phyloP scores from a whole-genome alignment of 192 early-diverging fungal genomes.

The Backusella parvicylindrica region DNA sequence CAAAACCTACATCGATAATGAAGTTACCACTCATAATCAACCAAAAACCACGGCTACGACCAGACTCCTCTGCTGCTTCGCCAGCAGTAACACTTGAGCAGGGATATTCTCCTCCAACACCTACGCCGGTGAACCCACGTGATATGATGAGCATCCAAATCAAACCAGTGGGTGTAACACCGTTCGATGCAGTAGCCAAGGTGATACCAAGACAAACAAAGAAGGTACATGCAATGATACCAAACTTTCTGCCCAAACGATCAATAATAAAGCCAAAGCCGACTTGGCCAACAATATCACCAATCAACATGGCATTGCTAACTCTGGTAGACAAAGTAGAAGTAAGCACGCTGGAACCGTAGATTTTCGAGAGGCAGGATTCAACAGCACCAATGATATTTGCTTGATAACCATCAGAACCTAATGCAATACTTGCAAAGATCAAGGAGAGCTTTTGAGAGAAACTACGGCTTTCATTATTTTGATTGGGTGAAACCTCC shows the following conservation, averaged over 20 bases:
- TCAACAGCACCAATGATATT: slow-evolving; percentile 45
- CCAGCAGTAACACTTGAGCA: slow-evolving; percentile 47
- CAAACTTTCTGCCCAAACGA: slow-evolving; percentile 49
- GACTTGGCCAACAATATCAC: slow-evolving; percentile 46
- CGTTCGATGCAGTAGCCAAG: slow-evolving; percentile 34
- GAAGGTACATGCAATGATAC: slow-evolving; percentile 41
- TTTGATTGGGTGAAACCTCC: neutral
- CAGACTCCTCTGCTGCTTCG: slow-evolving; percentile 48
- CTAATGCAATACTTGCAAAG: slow-evolving; percentile 34
- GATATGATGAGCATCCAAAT: slow-evolving; percentile 41
- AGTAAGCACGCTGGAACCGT: slow-evolving; percentile 30
- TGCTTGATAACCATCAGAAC: slow-evolving; percentile 51
- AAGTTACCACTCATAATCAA: slow-evolving; percentile 47
- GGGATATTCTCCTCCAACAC: slow-evolving; percentile 52
- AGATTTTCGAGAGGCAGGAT: slow-evolving; percentile 37
- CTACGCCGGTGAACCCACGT: slow-evolving; percentile 39
- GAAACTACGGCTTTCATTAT: neutral
- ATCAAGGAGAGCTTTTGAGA: slow-evolving; percentile 22
- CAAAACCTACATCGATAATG: slow-evolving; percentile 42
- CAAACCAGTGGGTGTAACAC: slow-evolving; percentile 33
- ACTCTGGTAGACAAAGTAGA: slow-evolving; percentile 36
- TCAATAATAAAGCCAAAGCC: slow-evolving; percentile 46
- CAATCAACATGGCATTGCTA: slow-evolving; percentile 44
- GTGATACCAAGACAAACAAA: slow-evolving; percentile 39
- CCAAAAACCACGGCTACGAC: slow-evolving; percentile 44